Evolutionary conservation across 441 rosid species (phyloP).

Genomic region (Bocquillonia castaneifolia): DNA sequence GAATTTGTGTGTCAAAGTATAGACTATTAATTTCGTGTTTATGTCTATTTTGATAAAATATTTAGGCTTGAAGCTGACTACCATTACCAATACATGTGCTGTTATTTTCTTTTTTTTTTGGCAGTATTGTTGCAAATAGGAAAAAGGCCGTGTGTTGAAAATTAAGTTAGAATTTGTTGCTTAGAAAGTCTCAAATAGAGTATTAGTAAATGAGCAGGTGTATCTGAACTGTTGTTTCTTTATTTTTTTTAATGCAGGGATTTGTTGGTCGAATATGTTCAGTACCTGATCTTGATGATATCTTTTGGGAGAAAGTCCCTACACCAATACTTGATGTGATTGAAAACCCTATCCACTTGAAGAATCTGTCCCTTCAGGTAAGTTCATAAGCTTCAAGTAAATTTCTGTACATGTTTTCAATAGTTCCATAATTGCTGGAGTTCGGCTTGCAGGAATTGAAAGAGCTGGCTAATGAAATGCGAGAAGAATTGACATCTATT

Average conservation of each 20-base stretch:
- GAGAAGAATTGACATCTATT: conserved; percentile 50
- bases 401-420: conserved; percentile 9
- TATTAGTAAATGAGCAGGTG: neutral
- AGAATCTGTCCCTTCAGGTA: conserved; percentile 70
- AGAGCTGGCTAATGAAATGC: conserved; percentile 64
- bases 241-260: conserved; percentile 41
- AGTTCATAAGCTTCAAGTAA: conserved; percentile 18
- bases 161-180: neutral
- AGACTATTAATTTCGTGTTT: neutral
- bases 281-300: conserved; percentile 65
- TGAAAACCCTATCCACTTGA: conserved; percentile 70
- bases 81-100: neutral
- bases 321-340: conserved; percentile 79
- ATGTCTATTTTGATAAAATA: neutral
- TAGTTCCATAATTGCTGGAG: conserved; percentile 13
- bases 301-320: conserved; percentile 50
- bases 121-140: neutral
- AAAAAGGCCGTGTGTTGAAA: neutral
- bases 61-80: neutral
- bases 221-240: conserved; percentile 2
- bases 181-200: neutral
- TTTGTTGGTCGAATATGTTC: conserved; percentile 38
- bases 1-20: neutral
- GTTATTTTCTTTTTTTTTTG: neutral
- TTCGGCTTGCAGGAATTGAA: conserved; percentile 59